Evolutionary conservation across 1,284 basidiomycete genomes (phyloP).

Genomic region (Rhizoctonia solani): DNA sequence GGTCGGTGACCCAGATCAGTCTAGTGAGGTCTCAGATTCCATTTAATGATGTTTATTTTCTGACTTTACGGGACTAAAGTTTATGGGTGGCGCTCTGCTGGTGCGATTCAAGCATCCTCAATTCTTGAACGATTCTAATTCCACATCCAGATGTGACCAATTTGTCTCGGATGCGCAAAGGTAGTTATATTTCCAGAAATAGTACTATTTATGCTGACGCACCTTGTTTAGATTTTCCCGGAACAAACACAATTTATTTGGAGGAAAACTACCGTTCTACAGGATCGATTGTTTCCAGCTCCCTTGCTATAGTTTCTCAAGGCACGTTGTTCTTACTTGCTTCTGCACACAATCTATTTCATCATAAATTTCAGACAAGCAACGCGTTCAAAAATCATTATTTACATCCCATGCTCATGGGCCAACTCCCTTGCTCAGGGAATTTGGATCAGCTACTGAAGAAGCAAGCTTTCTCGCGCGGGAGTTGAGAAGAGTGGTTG

Average conservation of each 20-base stretch:
- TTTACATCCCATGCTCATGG: conserved; percentile 73
- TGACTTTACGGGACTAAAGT: conserved; percentile 52
- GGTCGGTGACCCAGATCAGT: conserved; percentile 93
- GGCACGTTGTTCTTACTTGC: conserved; percentile 50
- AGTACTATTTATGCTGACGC: conserved; percentile 1
- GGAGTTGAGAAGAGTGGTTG: conserved; percentile 80
- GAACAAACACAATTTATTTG: conserved; percentile 69
- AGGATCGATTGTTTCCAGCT: conserved; percentile 72
- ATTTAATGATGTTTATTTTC: not conserved
- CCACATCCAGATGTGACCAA: conserved; percentile 65
- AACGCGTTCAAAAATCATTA: conserved; percentile 76
- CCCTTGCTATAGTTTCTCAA: conserved; percentile 80
- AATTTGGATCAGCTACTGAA: conserved; percentile 51
- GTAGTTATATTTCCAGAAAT: conserved; percentile 46
- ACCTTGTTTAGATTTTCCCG: conserved; percentile 61
- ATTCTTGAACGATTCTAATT: not conserved
- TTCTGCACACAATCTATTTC: not conserved
- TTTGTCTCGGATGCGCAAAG: conserved; percentile 73
- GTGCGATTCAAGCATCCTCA: conserved; percentile 37
- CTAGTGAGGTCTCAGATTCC: conserved; percentile 55
- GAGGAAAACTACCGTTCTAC: conserved; percentile 92
- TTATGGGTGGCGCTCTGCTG: conserved; percentile 87
- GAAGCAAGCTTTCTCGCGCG: conserved; percentile 76
- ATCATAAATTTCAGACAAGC: conserved; percentile 55
- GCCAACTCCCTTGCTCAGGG: conserved; percentile 58